Conservation (phyloP, 306 rosid genomes). For the Trifolium dubium region DNA sequence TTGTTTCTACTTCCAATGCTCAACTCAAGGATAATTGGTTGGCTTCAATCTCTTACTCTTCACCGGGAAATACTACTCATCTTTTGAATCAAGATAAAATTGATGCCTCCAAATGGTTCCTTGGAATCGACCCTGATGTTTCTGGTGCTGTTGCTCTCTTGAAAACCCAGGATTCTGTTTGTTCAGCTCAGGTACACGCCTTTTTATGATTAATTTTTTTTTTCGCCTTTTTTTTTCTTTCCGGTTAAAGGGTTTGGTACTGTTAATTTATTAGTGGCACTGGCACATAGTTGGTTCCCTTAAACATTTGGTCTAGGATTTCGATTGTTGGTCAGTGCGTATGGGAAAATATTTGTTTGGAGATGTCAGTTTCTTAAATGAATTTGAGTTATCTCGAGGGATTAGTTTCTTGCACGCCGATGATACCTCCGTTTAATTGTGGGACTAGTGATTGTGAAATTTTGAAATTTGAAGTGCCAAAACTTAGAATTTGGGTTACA, state of each 20-base stretch:
- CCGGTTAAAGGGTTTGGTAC: neutral
- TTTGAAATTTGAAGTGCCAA: no score
- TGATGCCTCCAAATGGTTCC: constrained; percentile 59
- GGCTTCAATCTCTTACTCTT: constrained; percentile 77
- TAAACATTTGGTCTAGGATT: no score
- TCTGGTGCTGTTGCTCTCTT: constrained; percentile 82
- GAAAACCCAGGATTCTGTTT: constrained; percentile 50
- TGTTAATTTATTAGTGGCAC: neutral
- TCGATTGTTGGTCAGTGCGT: no score
- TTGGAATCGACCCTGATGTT: constrained; percentile 87
- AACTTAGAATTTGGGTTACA: no score
- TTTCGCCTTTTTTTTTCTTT: neutral
- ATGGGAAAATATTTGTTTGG: no score
- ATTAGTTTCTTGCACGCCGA: no score
- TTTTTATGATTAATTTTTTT: constrained; percentile 12
- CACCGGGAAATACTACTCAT: constrained; percentile 34
- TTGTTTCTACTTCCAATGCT: constrained; percentile 49
- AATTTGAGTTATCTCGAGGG: no score
- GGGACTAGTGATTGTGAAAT: no score
- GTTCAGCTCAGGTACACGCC: constrained; percentile 67
- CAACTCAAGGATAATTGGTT: constrained; percentile 80
- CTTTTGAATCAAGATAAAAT: constrained; percentile 29
- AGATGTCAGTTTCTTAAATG: no score
- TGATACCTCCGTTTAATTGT: no score
- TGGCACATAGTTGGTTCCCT: no score